A percentile compares a stretch with the other conserved stretches of the same genome.
Conservation (phyloP, 2,329 filamentous ascomycete species). For the Stagonosporopsis chrysanthemi region DNA sequence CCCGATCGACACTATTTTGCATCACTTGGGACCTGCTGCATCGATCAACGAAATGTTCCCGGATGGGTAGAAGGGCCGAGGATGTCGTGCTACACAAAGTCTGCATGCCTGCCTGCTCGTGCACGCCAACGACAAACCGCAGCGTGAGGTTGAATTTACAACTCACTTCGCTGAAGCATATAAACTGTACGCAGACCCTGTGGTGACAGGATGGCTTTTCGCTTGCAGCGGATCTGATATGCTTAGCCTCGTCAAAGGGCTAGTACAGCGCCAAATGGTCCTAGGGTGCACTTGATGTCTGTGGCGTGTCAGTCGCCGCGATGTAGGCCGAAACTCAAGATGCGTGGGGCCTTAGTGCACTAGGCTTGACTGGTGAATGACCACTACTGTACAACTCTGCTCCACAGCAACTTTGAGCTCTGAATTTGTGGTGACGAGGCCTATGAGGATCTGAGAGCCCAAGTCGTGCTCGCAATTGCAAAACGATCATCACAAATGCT, state of each 20-base stretch:
- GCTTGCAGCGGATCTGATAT: slow-evolving; percentile 39
- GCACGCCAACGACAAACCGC: slow-evolving; percentile 20
- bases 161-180: neutral
- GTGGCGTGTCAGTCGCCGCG: slow-evolving; percentile 10
- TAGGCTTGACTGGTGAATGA: slow-evolving; percentile 4
- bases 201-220: slow-evolving; percentile 17
- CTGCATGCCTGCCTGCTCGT: slow-evolving; percentile 15
- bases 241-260: slow-evolving; percentile 17
- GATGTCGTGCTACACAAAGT: slow-evolving; percentile 11
- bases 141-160: neutral
- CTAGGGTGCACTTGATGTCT: slow-evolving; percentile 2
- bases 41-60: slow-evolving; percentile 15
- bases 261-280: slow-evolving; percentile 12
- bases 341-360: slow-evolving; percentile 3
- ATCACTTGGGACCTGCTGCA: slow-evolving; percentile 18
- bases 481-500: neutral
- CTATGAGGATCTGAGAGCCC: neutral
- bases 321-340: neutral
- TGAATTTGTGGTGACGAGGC: slow-evolving; percentile 7
- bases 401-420: slow-evolving; percentile 12
- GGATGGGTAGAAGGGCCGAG: slow-evolving; percentile 15
- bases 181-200: neutral
- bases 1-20: slow-evolving; percentile 16
- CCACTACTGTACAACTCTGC: slow-evolving; percentile 6
- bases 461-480: neutral